Evolutionary conservation across 2,329 filamentous ascomycete genomes (phyloP), one percentile per base, ranked within the genome.

Genomic region (Didymella glomerata): DNA sequence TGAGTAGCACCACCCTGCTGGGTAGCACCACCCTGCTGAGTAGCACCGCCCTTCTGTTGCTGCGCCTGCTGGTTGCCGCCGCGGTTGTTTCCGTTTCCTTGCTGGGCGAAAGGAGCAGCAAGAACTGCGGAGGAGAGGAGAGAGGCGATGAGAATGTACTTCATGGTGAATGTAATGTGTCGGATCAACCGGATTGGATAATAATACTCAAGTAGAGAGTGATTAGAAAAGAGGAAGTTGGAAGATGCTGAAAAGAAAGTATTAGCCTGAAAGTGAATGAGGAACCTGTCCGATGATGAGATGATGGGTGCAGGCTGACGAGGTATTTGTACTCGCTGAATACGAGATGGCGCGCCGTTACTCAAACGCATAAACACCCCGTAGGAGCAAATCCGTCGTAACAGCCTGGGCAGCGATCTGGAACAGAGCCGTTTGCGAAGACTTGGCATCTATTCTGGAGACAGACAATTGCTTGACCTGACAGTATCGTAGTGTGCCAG

Each of bases 101-200:
- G 65, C 58, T 69, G 69, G 24, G 73, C 68, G 41, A 70, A 57
- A 20, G 72, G 73, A 61, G 68, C 73, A 60, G 72, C 73, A 48
- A 75, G 63, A 38, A 56, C 72, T 36, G 72, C 71, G 24, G 71
- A 73, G 40, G 68, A 66, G 52, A 75, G 70, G 44, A 76, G 68
- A 48, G 73, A 72, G 55, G 69, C 65, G 63, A 76, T 62, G 57
- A 75, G 62, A 64, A 74, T 69, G 68, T 74, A 75, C 71, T 75
- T 75, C 73, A 76, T 76, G 22, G 49, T 75, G 69, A 66, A 57
- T 58, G 53, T 60, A 41, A 49, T 58, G 42, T 54, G 25, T 65
- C 53, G 61, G 54, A 67, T 68, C 57, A 64, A 64, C 62, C 64
- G 63, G 62, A 8, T 48, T 51, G 50, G 50, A 54, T 50, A 60